These are phyloP conservation scores for Hypoxylon rubiginosum DNA, from an alignment of 2,329 filamentous ascomycete genomes.

Conservation along the genomic window DNA sequence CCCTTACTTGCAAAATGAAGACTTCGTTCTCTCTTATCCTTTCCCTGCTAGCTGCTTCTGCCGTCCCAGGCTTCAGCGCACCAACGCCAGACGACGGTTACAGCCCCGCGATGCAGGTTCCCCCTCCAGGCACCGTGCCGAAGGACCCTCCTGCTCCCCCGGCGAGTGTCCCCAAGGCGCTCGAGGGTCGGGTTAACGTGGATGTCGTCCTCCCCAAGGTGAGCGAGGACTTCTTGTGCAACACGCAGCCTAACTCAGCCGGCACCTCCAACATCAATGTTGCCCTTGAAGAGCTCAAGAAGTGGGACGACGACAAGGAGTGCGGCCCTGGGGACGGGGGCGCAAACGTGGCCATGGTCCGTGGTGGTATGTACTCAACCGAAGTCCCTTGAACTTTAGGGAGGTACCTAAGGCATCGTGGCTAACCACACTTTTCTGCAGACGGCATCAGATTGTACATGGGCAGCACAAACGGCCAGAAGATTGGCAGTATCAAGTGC, in stretches of 20 bases:
- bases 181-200: not conserved
- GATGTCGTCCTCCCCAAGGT: not conserved
- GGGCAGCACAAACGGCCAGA: not conserved
- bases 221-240: constrained; percentile 1
- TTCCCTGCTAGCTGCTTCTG: not conserved
- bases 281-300: not conserved
- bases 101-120: not conserved
- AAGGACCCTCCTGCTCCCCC: not conserved
- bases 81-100: not conserved
- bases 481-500: constrained; percentile 1
- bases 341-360: constrained; percentile 3
- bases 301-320: not conserved
- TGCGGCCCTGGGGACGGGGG: not conserved
- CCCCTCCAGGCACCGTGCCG: not conserved
- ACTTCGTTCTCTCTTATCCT: not conserved
- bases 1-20: not conserved
- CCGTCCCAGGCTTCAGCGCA: not conserved
- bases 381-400: not conserved
- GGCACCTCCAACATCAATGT: constrained; percentile 1
- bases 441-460: not conserved
- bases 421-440: not conserved
- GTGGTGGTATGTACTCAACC: not conserved
- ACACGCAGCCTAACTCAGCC: not conserved
- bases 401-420: not conserved
- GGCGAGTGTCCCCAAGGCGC: not conserved